phyloP scores from a whole-genome alignment of 2,329 filamentous ascomycete species.

The Penicillium verrucosum region DNA sequence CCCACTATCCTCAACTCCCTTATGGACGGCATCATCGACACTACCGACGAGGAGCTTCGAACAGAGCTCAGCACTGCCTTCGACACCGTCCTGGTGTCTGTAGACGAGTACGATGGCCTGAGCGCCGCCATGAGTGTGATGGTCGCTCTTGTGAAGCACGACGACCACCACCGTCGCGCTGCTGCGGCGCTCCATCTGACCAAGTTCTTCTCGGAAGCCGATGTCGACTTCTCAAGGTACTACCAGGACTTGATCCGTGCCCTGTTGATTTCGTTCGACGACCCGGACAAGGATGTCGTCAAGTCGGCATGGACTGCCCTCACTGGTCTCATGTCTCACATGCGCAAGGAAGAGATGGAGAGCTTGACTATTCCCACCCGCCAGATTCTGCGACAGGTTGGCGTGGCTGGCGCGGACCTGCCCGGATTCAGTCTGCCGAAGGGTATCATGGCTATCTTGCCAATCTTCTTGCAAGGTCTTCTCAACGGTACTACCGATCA shows the following conservation, averaged over 20 bases:
- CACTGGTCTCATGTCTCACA: conserved; percentile 78
- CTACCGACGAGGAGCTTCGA: conserved; percentile 69
- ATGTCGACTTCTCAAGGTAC: conserved; percentile 90
- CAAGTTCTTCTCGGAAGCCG: conserved; percentile 76
- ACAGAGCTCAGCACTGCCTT: conserved; percentile 76
- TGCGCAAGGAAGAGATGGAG: conserved; percentile 98
- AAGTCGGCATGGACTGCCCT: conserved; percentile 87
- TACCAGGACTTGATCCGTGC: conserved; percentile 92
- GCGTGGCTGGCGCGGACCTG: conserved; percentile 78
- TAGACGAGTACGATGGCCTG: conserved; percentile 93
- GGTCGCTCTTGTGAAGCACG: conserved; percentile 81
- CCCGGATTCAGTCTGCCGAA: conserved; percentile 88
- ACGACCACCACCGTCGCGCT: conserved; percentile 81
- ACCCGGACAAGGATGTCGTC: conserved; percentile 76
- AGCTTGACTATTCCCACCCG: conserved; percentile 80
- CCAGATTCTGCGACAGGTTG: conserved; percentile 81
- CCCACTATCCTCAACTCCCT: conserved; percentile 89
- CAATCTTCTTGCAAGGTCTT: conserved; percentile 94
- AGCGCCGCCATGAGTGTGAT: conserved; percentile 96
- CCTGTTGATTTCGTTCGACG: conserved; percentile 87
- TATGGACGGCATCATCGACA: conserved; percentile 81
- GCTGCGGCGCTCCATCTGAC: conserved; percentile 75
- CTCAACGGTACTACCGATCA: conserved; percentile 96
- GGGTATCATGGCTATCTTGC: conserved; percentile 92
- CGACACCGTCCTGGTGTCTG: conserved; percentile 83